A percentile compares a stretch with the other conserved stretches of the same genome.
Evolutionary conservation across 2,329 filamentous ascomycete species (phyloP).

Genomic region (Dactylellina haptotyla): DNA sequence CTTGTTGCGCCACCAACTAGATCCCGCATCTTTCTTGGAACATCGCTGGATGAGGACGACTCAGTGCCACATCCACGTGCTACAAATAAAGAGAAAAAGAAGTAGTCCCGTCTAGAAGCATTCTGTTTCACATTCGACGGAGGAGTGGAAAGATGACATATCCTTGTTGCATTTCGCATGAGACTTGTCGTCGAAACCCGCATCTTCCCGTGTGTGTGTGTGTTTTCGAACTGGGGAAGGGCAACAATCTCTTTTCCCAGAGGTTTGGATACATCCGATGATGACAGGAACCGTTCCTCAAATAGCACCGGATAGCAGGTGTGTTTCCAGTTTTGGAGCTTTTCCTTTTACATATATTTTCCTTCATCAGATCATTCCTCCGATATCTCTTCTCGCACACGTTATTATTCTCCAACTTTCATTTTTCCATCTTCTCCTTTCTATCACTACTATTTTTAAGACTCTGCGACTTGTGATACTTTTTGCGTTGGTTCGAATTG

Average conservation of each 20-base stretch:
- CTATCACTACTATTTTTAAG: neutral
- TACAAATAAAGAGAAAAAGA: conserved; percentile 37
- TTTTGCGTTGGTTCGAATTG: conserved; percentile 36
- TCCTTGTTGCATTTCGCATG: conserved; percentile 37
- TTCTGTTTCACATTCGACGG: conserved; percentile 26
- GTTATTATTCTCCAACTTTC: conserved; percentile 10
- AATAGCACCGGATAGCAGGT: conserved; percentile 37
- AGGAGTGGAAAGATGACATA: conserved; percentile 28
- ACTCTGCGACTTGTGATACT: conserved; percentile 31
- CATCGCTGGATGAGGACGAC: conserved; percentile 21
- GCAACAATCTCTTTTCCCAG: conserved; percentile 13
- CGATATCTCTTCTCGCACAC: neutral
- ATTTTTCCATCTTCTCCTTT: neutral
- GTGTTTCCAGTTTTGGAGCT: conserved; percentile 3
- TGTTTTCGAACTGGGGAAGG: conserved; percentile 15
- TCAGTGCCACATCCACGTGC: conserved; percentile 47
- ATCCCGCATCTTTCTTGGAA: neutral
- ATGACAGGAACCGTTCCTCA: conserved; percentile 30
- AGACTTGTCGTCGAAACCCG: conserved; percentile 44
- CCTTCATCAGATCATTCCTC: conserved; percentile 12
- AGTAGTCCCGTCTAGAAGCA: conserved; percentile 24
- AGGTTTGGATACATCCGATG: conserved; percentile 5
- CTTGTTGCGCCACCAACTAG: conserved; percentile 47
- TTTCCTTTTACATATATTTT: conserved; percentile 20
- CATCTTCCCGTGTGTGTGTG: conserved; percentile 47